These are phyloP conservation scores for Stentor roeselii DNA, from an alignment of 73 alveolate species.

Conservation along the genomic window DNA sequence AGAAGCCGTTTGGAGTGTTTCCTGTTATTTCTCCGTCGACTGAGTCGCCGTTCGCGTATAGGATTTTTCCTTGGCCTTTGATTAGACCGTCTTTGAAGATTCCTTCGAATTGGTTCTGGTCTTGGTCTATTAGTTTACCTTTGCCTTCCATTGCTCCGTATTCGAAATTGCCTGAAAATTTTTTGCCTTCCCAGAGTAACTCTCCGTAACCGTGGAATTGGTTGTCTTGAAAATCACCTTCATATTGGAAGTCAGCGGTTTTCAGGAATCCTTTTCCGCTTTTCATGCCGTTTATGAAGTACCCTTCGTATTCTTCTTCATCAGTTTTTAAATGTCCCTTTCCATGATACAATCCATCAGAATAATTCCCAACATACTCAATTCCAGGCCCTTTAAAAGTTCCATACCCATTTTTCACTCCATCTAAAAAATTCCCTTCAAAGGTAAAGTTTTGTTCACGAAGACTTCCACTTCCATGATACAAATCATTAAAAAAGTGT, in stretches of 20 bases:
- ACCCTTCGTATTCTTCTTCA: neutral
- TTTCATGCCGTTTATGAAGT: neutral
- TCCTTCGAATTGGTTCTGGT: neutral
- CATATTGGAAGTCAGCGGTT: neutral
- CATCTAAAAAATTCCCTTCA: conserved; percentile 18
- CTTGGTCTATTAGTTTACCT: neutral
- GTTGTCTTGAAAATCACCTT: conserved; percentile 4
- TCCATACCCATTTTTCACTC: neutral
- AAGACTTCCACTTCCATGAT: neutral
- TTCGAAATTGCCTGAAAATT: neutral
- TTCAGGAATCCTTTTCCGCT: neutral
- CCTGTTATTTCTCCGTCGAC: neutral
- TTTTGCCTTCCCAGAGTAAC: neutral
- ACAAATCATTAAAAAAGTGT: neutral
- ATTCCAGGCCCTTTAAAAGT: neutral
- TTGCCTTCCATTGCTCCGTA: neutral
- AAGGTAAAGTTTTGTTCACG: neutral
- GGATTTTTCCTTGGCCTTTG: neutral
- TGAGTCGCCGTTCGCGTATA: neutral
- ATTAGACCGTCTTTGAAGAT: neutral
- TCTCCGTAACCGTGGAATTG: neutral
- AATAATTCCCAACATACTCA: neutral
- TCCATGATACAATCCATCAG: neutral
- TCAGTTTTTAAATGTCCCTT: neutral
- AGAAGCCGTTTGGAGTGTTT: neutral